Conservation (phyloP, 306 rosid genomes). For the Inga leiocalycina region DNA sequence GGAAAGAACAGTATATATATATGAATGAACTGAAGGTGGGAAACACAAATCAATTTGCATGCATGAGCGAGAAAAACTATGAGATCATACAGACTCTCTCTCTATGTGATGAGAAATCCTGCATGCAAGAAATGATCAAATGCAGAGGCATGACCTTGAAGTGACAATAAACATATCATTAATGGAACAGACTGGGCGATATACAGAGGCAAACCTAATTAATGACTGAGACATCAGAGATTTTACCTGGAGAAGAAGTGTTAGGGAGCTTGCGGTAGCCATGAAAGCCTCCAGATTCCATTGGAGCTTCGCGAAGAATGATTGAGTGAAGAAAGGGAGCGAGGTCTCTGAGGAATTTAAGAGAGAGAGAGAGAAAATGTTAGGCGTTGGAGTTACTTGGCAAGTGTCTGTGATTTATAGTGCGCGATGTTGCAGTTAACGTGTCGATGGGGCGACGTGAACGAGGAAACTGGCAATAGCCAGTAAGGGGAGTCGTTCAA, state of each 20-base stretch:
- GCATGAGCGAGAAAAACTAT: background rate
- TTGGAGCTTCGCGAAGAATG: background rate
- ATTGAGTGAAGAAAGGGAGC: background rate
- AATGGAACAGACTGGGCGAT: background rate
- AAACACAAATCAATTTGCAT: background rate
- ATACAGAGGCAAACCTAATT: background rate
- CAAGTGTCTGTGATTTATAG: slow-evolving; percentile 56
- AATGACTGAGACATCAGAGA: background rate
- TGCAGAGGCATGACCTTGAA: slow-evolving; percentile 2
- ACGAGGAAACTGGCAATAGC: slow-evolving; percentile 45
- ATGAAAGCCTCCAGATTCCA: slow-evolving; percentile 72
- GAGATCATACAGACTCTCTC: background rate
- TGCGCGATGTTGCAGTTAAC: slow-evolving; percentile 19
- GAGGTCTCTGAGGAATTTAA: background rate
- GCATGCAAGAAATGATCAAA: slow-evolving; percentile 31
- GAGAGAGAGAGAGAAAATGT: background rate
- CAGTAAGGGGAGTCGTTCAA: slow-evolving; percentile 12
- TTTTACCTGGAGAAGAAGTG: slow-evolving; percentile 43
- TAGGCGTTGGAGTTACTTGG: slow-evolving; percentile 38
- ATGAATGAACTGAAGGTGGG: background rate
- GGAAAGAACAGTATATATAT: background rate
- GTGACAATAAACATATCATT: background rate
- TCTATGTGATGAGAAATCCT: slow-evolving; percentile 9
- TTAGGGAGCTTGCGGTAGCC: slow-evolving; percentile 71
- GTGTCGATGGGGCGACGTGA: slow-evolving; percentile 49